Conservation (phyloP, 176 grass and related monocot genomes). For the Phoenix dactylifera region DNA sequence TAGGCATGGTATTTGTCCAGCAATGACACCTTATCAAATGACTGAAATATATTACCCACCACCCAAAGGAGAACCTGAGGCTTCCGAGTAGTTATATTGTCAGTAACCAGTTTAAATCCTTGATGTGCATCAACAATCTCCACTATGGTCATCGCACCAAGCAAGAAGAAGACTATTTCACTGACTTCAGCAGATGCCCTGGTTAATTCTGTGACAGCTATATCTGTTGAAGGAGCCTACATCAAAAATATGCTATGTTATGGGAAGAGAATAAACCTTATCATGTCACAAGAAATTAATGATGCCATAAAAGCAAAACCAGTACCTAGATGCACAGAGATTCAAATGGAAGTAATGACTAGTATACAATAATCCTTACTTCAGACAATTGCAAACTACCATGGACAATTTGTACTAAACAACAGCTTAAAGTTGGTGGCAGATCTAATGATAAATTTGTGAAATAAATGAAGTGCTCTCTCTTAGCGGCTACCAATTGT, state of each 20-base stretch:
- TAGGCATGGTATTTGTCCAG: too few relatives aligned
- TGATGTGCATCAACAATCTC: conserved; percentile 99
- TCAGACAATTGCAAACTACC: too few relatives aligned
- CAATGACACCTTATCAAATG: too few relatives aligned
- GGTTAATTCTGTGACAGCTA: conserved; percentile 77
- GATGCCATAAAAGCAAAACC: conserved; percentile 7
- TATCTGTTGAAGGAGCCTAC: conserved; percentile 73
- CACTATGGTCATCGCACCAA: conserved; percentile 98
- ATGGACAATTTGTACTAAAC: too few relatives aligned
- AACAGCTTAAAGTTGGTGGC: too few relatives aligned
- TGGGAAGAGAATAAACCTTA: too few relatives aligned
- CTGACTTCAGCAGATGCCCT: conserved; percentile 72
- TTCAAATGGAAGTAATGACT: too few relatives aligned
- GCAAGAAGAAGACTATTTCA: conserved; percentile 98
- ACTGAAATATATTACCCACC: conserved; percentile 38
- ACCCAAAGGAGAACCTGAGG: conserved; percentile 86
- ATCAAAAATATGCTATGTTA: background rate
- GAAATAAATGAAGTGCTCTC: too few relatives aligned
- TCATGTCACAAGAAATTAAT: conserved; percentile 13
- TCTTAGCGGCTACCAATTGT: too few relatives aligned
- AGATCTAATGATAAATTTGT: too few relatives aligned
- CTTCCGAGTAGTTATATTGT: conserved; percentile 93
- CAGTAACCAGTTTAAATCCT: conserved; percentile 93
- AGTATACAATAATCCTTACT: too few relatives aligned
- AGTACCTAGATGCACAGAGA: background rate